Percentiles rank a stretch among this genome's conserved stretches.
Conservation (phyloP, 1,284 basidiomycete species). For the Cutaneotrichosporon arboriforme region DNA sequence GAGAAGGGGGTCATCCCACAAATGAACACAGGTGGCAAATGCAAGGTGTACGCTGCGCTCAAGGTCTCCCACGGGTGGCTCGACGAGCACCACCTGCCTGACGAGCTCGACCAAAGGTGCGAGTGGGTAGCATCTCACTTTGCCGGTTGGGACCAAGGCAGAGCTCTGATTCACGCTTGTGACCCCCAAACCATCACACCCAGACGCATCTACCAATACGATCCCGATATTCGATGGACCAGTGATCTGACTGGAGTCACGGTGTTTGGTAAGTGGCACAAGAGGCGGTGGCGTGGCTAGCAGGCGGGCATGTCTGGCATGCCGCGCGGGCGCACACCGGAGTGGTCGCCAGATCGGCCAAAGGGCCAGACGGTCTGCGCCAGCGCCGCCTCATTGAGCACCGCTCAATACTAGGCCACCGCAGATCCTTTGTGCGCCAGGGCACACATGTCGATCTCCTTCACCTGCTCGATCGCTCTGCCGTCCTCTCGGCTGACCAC, state of each 20-base stretch:
- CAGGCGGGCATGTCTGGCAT: neutral
- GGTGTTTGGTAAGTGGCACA: conserved; percentile 21
- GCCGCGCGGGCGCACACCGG: too few species aligned
- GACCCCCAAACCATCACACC: conserved; percentile 25
- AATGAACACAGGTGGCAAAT: conserved; percentile 38
- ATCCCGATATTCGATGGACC: conserved; percentile 26
- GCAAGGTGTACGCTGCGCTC: conserved; percentile 42
- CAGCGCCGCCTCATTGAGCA: too few species aligned
- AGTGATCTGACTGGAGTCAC: conserved; percentile 23
- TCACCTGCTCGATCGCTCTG: conserved; percentile 12
- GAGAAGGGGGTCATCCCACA: conserved; percentile 40
- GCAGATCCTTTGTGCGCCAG: too few species aligned
- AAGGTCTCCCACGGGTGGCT: conserved; percentile 30
- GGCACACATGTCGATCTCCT: too few species aligned
- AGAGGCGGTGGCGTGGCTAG: neutral
- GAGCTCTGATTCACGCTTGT: conserved; percentile 29
- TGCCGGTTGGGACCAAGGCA: conserved; percentile 26
- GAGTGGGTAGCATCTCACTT: conserved; percentile 24
- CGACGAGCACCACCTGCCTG: conserved; percentile 17
- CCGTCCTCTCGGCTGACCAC: conserved; percentile 31
- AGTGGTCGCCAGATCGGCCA: too few species aligned
- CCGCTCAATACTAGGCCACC: too few species aligned
- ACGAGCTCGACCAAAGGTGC: neutral
- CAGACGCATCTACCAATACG: conserved; percentile 29
- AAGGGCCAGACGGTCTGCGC: too few species aligned